A percentile compares a stretch with the other conserved stretches of the same genome.
These are phyloP conservation scores for Triticum timopheevii DNA, from an alignment of 176 grass and related monocot genomes.

Conservation along the genomic window DNA sequence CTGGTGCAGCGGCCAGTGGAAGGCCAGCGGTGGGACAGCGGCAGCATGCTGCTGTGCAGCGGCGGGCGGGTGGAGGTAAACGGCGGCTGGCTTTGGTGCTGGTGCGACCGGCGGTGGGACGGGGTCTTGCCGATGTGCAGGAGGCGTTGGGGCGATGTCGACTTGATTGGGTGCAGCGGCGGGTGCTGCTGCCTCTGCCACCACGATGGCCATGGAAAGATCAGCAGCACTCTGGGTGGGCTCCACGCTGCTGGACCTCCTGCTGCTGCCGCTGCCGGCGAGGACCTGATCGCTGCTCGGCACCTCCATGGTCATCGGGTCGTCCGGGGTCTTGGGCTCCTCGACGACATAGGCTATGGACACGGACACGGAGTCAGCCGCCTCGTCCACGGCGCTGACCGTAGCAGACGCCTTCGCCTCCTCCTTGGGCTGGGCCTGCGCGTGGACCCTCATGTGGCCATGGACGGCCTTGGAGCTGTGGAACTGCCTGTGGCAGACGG, in stretches of 20 bases:
- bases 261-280: background rate
- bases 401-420: background rate
- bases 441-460: constrained; percentile 43
- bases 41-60: background rate
- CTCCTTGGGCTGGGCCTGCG: background rate
- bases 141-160: background rate
- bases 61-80: background rate
- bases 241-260: background rate
- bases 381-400: background rate
- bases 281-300: background rate
- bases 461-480: constrained; percentile 3
- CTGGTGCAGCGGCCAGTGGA: background rate
- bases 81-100: background rate
- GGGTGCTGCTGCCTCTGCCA: background rate
- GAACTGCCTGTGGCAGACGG: constrained; percentile 21
- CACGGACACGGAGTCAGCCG: background rate
- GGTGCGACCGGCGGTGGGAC: background rate
- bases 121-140: background rate
- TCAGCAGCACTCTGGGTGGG: background rate
- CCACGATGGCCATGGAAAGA: background rate
- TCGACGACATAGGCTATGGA: background rate
- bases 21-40: background rate
- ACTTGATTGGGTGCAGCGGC: background rate
- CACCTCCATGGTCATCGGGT: background rate
- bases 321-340: background rate